Base-by-base conservation (phyloP, 805 yeast genomes). In the Teunomyces barrocoloradensis region DNA sequence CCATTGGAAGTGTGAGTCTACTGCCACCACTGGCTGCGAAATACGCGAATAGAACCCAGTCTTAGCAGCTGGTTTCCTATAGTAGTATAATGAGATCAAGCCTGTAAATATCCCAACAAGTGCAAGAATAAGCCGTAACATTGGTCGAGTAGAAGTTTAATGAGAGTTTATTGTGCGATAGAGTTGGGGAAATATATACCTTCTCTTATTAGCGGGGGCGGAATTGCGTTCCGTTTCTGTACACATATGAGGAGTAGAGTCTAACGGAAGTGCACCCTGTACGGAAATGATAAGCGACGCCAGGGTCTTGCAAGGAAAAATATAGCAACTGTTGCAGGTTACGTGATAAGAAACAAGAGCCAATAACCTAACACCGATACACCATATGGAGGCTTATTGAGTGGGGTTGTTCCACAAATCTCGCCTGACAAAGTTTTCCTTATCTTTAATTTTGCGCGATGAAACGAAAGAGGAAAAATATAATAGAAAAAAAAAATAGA, bases 1-100 rank as follows among this genome's bases (percentile, higher is more conserved):
- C 72, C 72, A 68, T 12, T 52, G 45, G 46, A 68, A 68, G 28
- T 48, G 51, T 4, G 48, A 23, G 1, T 41, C 48, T 0, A 66
- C 63, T 1, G 69, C 53, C n/a, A 32, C 13, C 20, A 42, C 29
- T 6, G 43, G 34, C 18, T 27, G 43, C 23, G 43, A 28, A 11
- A 13, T 13, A 3, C 21, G 23, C 20, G 30, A 20, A 21, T 18
- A 43, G 15, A 20, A 43, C 30, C 40, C 41, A n/a, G 12, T 21
- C 12, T 37, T 20, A 9, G 18, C 5, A 23, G 10, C 20, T 17
- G 20, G 29, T 21, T 37, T 37, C 18, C n/a, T 6, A 23, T 37
- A n/a, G 11, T 20, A 13, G 18, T 21, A 21, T n/a, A 37, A 17
- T 9, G 17, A 34, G 11, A 15, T 21, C 3, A 21, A 21, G 29